phyloP scores from a whole-genome alignment of 176 grass and related monocot species.

The Zoysia pacifica region DNA sequence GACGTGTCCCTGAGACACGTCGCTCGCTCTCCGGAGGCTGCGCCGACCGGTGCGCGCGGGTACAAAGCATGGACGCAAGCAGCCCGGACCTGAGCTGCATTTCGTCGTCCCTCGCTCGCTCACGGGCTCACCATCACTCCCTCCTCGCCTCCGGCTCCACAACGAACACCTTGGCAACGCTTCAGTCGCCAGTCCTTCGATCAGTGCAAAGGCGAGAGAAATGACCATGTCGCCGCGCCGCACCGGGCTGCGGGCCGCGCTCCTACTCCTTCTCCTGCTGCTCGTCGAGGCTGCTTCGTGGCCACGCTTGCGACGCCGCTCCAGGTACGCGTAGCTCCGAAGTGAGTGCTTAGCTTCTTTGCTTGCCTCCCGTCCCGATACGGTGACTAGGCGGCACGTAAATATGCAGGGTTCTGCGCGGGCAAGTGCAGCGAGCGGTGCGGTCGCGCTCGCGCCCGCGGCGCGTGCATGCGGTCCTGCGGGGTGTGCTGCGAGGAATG shows the following conservation, averaged over 20 bases:
- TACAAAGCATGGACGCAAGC: neutral
- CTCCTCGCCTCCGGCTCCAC: too few relatives aligned
- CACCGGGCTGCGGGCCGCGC: neutral
- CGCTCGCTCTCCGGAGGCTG: conserved; percentile 7
- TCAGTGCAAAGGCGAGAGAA: neutral
- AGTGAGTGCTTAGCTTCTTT: too few relatives aligned
- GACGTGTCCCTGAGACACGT: neutral
- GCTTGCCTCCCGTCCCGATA: too few relatives aligned
- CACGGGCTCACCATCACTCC: neutral
- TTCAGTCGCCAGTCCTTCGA: too few relatives aligned
- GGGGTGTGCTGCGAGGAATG: conserved; percentile 68
- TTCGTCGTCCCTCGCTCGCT: neutral
- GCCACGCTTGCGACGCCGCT: conserved; percentile 30
- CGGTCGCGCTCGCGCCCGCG: neutral
- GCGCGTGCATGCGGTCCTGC: conserved; percentile 48
- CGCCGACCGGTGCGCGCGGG: neutral
- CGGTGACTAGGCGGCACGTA: too few relatives aligned
- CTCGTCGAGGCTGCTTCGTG: neutral
- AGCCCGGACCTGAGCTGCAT: neutral
- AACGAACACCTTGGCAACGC: too few relatives aligned
- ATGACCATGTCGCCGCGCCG: neutral
- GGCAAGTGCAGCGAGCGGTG: conserved; percentile 50
- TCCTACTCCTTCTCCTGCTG: conserved; percentile 32
- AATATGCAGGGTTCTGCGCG: conserved; percentile 46
- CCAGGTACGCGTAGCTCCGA: conserved; percentile 14